phyloP scores from a whole-genome alignment of 768 basidiomycete species.

The Amylocystis lapponica region DNA sequence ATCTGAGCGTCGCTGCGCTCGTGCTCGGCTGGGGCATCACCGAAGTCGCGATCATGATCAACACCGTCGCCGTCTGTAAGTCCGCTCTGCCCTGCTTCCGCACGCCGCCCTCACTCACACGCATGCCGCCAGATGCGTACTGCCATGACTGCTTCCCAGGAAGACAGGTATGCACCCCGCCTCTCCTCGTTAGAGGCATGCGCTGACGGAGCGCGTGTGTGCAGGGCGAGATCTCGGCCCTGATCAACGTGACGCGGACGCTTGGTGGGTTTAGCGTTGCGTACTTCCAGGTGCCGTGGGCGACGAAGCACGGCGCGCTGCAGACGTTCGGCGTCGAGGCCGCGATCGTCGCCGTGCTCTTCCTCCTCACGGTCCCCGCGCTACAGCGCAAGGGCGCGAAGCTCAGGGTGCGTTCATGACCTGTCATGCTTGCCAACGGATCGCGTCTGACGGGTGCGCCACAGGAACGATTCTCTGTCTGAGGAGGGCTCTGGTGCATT shows the following conservation, averaged over 20 bases:
- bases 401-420: conserved; percentile 45
- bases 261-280: conserved; percentile 64
- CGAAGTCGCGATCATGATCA: conserved; percentile 49
- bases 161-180: conserved; percentile 25
- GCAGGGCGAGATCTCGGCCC: conserved; percentile 57
- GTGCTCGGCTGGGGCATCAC: conserved; percentile 68
- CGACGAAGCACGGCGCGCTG: conserved; percentile 50
- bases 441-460: too few species aligned
- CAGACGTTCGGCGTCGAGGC: conserved; percentile 60
- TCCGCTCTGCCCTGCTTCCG: conserved; percentile 18
- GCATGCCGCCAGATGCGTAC: conserved; percentile 36
- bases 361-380: conserved; percentile 45
- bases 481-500: too few species aligned
- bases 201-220: not conserved
- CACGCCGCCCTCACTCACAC: not conserved
- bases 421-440: too few species aligned
- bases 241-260: conserved; percentile 51
- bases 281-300: conserved; percentile 66
- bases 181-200: not conserved
- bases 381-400: conserved; percentile 43
- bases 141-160: conserved; percentile 45
- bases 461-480: too few species aligned
- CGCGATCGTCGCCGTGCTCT: conserved; percentile 49
- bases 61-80: conserved; percentile 56
- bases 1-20: conserved; percentile 44